Conservation (phyloP, 805 yeast species). For the Kodamaea restingae region DNA sequence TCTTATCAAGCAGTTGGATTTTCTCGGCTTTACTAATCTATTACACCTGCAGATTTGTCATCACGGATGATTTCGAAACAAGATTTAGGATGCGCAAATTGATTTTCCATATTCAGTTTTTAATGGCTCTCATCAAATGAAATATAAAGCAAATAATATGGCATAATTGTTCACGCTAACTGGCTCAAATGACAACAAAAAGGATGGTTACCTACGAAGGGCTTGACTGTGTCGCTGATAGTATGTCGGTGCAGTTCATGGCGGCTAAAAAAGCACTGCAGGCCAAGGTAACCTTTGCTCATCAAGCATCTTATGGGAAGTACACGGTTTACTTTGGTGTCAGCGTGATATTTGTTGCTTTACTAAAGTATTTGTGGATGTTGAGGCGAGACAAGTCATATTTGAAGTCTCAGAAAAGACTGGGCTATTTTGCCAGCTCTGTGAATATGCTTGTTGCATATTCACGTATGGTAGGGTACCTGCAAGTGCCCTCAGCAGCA, state of each 20-base stretch:
- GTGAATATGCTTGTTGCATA: constrained; percentile 29
- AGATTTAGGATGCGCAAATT: constrained; percentile 1
- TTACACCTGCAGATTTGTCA: no score
- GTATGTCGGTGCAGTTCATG: constrained; percentile 19
- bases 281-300: constrained; percentile 24
- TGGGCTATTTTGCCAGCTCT: constrained; percentile 13
- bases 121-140: constrained; percentile 2
- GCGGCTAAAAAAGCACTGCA: constrained; percentile 24
- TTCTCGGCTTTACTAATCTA: no score
- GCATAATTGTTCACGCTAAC: background rate
- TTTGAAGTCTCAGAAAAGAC: constrained; percentile 6
- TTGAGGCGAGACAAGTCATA: constrained; percentile 21
- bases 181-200: constrained; percentile 2
- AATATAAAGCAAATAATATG: background rate
- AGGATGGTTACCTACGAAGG: constrained; percentile 26
- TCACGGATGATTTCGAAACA: no score
- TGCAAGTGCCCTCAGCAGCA: constrained; percentile 24
- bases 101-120: background rate
- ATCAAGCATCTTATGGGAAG: constrained; percentile 30
- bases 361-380: constrained; percentile 32
- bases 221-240: constrained; percentile 36
- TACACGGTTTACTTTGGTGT: constrained; percentile 39
- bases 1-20: no score
- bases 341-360: constrained; percentile 31
- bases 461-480: constrained; percentile 34